These are phyloP conservation scores for Pestalotiopsis sp. DNA, from an alignment of 2,329 filamentous ascomycete species.

Conservation along the genomic window DNA sequence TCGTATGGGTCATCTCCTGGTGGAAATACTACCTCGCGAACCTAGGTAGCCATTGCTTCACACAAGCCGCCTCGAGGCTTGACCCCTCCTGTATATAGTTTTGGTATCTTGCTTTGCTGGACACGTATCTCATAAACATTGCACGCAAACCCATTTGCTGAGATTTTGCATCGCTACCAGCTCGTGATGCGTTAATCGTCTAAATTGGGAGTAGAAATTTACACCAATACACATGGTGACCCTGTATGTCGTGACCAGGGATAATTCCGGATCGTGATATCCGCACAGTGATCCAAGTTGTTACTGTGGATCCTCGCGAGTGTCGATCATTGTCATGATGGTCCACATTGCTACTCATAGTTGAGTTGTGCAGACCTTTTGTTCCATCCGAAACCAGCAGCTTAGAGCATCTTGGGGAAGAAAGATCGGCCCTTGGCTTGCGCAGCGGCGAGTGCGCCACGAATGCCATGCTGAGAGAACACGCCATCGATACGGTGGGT, in stretches of 20 bases:
- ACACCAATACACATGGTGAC: background rate
- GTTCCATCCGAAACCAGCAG: background rate
- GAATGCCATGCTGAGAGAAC: conserved; percentile 67
- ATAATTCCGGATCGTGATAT: background rate
- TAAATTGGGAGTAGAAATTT: background rate
- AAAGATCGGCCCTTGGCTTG: conserved; percentile 8
- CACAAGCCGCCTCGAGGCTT: background rate
- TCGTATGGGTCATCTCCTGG: background rate
- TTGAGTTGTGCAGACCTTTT: background rate
- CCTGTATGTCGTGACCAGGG: background rate
- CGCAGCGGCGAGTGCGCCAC: conserved; percentile 13
- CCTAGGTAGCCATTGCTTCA: background rate
- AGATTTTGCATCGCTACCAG: background rate
- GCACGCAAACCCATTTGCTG: background rate
- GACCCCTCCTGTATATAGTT: background rate
- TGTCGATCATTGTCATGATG: background rate
- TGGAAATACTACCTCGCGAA: background rate
- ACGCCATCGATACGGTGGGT: conserved; percentile 81
- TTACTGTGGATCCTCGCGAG: background rate
- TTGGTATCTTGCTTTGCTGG: background rate
- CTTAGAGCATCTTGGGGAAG: background rate
- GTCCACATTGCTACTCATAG: background rate
- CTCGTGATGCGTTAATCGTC: background rate
- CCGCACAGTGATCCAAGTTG: background rate
- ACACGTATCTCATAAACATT: background rate